Base-by-base conservation (phyloP, 345 rosid species). In the Heritiera littoralis region DNA sequence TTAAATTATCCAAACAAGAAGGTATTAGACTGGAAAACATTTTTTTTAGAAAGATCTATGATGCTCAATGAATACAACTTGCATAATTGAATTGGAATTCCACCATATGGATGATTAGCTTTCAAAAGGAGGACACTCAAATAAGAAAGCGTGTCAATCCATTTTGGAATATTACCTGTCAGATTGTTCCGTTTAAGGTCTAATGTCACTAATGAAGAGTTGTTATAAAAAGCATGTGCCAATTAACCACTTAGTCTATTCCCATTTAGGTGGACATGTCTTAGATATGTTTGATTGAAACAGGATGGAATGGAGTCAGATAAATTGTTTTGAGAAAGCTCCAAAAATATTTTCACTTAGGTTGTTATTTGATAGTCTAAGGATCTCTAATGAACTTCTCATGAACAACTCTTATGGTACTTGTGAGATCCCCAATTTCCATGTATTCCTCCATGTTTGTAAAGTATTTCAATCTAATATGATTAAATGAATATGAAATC, bases 261-360 rank as follows among this genome's bases (percentile, higher is more conserved):
- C 7, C 14, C 9, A 9, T 61, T 1, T 20, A 83, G 7, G 64
- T 80, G 73, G 17, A 80, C 72, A 6, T 18, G 51, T 20, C 0
- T 13, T 3, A 80, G 3, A 4, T 0, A 0, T 15, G 30, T 8
- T 28, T 6, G 18, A 49, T 74, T 54, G 15, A 4, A 23, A 30
- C 83, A 77, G 0, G 61, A 0, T 2, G 79, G 79, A 7, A 77
- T 30, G 3, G 18, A 0, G 0, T 77, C 73, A 32, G 55, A 75
- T 1, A 83, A 18, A 41, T 58, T 12, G 13, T 73, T 83, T 0
- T 23, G 18, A 5, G 86, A 84, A 8, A 84, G 79, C 49, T 80
- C 83, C 28, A 84, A 54, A 20, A 32, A n/a, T n/a, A n/a, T n/a
- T n/a, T n/a, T 86, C 88, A 8, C 58, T 66, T 65, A 86, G 75